Conservation (phyloP, 768 basidiomycete genomes). For the Heimioporus sp. region DNA sequence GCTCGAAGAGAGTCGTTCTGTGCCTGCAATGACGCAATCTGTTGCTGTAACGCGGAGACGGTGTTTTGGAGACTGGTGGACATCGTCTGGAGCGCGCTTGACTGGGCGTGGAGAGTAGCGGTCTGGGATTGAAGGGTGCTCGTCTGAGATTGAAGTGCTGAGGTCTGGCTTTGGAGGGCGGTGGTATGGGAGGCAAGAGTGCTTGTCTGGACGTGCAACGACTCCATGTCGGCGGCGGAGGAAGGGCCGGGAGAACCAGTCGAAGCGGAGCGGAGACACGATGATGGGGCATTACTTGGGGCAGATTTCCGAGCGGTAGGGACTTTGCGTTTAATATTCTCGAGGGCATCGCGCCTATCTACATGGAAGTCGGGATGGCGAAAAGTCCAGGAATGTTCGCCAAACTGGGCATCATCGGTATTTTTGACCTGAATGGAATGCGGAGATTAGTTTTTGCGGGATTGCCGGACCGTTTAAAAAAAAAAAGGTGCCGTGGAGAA, state of each 20-base stretch:
- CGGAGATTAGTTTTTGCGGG: background rate
- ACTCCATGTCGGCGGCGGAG: constrained; percentile 22
- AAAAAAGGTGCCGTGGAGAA: background rate
- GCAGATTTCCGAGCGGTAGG: constrained; percentile 35
- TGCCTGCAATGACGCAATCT: constrained; percentile 23
- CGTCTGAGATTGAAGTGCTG: constrained; percentile 26
- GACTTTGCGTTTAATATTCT: constrained; percentile 65
- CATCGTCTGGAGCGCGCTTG: constrained; percentile 32
- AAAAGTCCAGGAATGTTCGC: constrained; percentile 57
- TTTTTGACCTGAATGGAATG: constrained; percentile 64
- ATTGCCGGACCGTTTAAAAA: background rate
- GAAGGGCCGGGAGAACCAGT: constrained; percentile 27
- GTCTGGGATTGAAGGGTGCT: constrained; percentile 29
- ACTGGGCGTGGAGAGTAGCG: constrained; percentile 34
- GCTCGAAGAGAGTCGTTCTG: constrained; percentile 32
- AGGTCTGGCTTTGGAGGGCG: constrained; percentile 29
- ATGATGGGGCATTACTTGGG: constrained; percentile 26
- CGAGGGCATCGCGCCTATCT: constrained; percentile 52
- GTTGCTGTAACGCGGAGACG: constrained; percentile 28
- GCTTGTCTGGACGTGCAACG: constrained; percentile 28
- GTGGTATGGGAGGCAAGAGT: constrained; percentile 29
- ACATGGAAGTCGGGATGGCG: constrained; percentile 53
- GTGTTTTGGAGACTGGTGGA: constrained; percentile 24
- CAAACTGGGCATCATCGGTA: constrained; percentile 74
- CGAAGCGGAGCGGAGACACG: constrained; percentile 25